Evolutionary conservation across 1,284 basidiomycete genomes (phyloP).

Genomic region (Sutorius eximius): DNA sequence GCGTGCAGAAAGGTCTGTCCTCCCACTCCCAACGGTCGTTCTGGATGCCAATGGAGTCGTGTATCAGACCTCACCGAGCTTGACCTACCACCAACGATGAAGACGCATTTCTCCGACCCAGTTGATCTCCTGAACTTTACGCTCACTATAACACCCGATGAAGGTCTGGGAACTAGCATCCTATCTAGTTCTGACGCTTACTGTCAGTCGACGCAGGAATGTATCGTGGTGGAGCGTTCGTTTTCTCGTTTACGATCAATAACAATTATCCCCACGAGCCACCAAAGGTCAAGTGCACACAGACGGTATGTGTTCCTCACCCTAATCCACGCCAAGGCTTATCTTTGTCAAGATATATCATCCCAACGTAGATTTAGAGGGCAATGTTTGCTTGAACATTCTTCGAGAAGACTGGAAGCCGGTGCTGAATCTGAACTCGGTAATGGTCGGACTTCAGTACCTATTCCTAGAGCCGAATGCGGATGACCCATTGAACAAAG

Average conservation of each 20-base stretch:
- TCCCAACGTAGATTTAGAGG: conserved; percentile 96
- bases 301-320: conserved; percentile 63
- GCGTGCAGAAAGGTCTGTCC: conserved; percentile 91
- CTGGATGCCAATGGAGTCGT: conserved; percentile 7
- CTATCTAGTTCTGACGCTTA: conserved; percentile 5
- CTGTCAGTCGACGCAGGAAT: conserved; percentile 63
- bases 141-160: conserved; percentile 94
- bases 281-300: conserved; percentile 97
- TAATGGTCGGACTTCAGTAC: conserved; percentile 98
- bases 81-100: conserved; percentile 95
- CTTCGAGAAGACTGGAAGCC: conserved; percentile 99
- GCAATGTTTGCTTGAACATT: conserved; percentile 96
- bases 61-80: conserved; percentile 92
- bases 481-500: conserved; percentile 98
- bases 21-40: background rate
- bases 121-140: conserved; percentile 94
- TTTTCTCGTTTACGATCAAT: conserved; percentile 95
- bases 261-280: conserved; percentile 99
- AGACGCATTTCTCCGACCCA: conserved; percentile 90
- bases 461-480: conserved; percentile 98
- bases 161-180: conserved; percentile 58
- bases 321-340: background rate
- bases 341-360: conserved; percentile 83
- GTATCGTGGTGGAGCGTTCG: conserved; percentile 94
- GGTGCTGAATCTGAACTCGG: conserved; percentile 93